Conservation (phyloP, 495 filamentous ascomycete species). For the Melanomma pulvis-pyrius region DNA sequence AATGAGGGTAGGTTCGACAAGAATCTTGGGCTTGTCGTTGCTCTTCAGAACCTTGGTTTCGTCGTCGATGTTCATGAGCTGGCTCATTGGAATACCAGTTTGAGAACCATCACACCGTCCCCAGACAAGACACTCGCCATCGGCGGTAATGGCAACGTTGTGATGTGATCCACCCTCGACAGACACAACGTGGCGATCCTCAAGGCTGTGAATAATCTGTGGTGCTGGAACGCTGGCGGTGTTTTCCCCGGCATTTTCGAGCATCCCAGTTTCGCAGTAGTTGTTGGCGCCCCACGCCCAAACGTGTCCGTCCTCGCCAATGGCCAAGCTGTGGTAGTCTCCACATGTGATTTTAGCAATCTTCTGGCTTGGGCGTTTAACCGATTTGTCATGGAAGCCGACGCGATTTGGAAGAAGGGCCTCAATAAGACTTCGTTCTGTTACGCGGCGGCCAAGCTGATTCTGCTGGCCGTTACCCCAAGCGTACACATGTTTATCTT, state of each 20-base stretch:
- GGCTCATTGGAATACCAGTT: constrained; percentile 57
- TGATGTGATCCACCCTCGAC: constrained; percentile 73
- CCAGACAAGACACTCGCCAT: constrained; percentile 68
- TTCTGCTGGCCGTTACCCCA: constrained; percentile 76
- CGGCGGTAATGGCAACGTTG: constrained; percentile 62
- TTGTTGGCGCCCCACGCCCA: constrained; percentile 88
- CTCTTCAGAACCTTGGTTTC: constrained; percentile 59
- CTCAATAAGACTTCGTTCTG: constrained; percentile 61
- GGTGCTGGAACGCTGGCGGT: constrained; percentile 61
- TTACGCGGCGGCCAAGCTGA: constrained; percentile 72
- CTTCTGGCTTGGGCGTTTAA: constrained; percentile 53
- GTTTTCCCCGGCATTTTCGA: constrained; percentile 67
- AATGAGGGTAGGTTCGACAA: constrained; percentile 56
- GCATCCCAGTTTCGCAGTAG: constrained; percentile 78
- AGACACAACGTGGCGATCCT: constrained; percentile 52
- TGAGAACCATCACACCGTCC: constrained; percentile 69
- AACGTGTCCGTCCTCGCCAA: constrained; percentile 70
- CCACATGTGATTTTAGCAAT: constrained; percentile 62
- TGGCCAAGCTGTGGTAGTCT: constrained; percentile 75
- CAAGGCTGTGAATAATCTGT: constrained; percentile 62
- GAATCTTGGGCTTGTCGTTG: constrained; percentile 57
- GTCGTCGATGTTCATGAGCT: constrained; percentile 56
- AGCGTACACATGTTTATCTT: constrained; percentile 64
- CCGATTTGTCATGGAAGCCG: constrained; percentile 49
- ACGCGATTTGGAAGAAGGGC: constrained; percentile 71